Evolutionary conservation across 106 monocot species (phyloP).

Genomic region (Alisma plantagoaquatica): DNA sequence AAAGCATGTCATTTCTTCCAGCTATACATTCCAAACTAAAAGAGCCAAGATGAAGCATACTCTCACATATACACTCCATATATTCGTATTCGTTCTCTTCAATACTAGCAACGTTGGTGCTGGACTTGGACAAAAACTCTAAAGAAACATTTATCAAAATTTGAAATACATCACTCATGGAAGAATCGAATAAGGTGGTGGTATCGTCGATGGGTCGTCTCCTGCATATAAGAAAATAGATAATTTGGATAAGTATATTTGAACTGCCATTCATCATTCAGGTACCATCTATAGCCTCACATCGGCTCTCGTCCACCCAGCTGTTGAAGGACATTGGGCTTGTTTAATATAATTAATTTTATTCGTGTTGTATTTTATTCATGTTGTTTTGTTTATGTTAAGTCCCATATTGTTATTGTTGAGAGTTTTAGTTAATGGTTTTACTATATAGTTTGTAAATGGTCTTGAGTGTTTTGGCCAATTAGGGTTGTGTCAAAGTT

Average conservation of each 20-base stretch:
- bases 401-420: too few species aligned
- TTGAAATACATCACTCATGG: conserved; percentile 59
- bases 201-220: conserved; percentile 76
- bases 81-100: conserved; percentile 86
- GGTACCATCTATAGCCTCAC: too few species aligned
- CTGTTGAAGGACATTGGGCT: too few species aligned
- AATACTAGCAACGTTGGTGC: conserved; percentile 23
- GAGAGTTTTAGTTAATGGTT: too few species aligned
- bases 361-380: too few species aligned
- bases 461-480: too few species aligned
- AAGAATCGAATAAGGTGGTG: conserved; percentile 59
- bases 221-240: conserved; percentile 29
- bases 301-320: too few species aligned
- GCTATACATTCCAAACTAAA: conserved; percentile 61
- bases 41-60: conserved; percentile 77
- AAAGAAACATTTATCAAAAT: conserved; percentile 66
- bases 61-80: conserved; percentile 74
- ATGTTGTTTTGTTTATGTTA: too few species aligned
- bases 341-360: too few species aligned
- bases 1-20: conserved; percentile 27
- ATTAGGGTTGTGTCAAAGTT: too few species aligned
- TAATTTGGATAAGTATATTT: neutral
- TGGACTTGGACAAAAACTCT: conserved; percentile 57
- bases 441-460: too few species aligned
- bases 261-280: too few species aligned